phyloP scores from a whole-genome alignment of 2,329 filamentous ascomycete species.

The Colletotrichum paranaense region DNA sequence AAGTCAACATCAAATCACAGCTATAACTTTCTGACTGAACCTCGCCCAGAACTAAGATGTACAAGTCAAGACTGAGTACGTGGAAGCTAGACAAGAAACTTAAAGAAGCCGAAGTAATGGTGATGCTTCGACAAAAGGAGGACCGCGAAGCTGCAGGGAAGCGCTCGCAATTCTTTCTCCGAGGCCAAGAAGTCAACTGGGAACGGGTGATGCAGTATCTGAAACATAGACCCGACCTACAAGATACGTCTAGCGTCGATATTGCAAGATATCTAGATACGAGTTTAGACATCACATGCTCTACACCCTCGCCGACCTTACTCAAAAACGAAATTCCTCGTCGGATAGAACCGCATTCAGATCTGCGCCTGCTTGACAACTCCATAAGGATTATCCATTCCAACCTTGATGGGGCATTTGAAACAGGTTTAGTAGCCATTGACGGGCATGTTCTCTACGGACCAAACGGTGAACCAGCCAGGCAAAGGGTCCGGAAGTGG shows the following conservation, averaged over 20 bases:
- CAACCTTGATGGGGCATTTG: background rate
- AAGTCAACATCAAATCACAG: background rate
- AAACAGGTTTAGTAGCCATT: background rate
- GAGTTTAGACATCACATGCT: background rate
- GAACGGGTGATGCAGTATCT: background rate
- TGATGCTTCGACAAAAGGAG: slow-evolving; percentile 1
- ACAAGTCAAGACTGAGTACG: slow-evolving; percentile 2
- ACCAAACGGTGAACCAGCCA: background rate
- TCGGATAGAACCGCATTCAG: background rate
- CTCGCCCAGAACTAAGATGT: slow-evolving; percentile 5
- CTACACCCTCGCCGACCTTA: slow-evolving; percentile 3
- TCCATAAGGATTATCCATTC: background rate
- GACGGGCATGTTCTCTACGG: background rate
- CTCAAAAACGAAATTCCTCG: background rate
- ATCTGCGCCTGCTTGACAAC: background rate
- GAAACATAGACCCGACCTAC: slow-evolving; percentile 4
- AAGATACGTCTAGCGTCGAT: background rate
- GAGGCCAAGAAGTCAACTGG: slow-evolving; percentile 5
- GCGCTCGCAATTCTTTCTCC: background rate
- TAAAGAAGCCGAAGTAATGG: slow-evolving; percentile 13
- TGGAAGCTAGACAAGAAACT: slow-evolving; percentile 26
- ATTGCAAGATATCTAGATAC: too few relatives aligned
- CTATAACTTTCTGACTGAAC: background rate
- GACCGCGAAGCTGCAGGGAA: slow-evolving; percentile 9
- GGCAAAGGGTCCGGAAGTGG: background rate